phyloP scores from a whole-genome alignment of 2,329 filamentous ascomycete species.

The Aureobasidium sp. region DNA sequence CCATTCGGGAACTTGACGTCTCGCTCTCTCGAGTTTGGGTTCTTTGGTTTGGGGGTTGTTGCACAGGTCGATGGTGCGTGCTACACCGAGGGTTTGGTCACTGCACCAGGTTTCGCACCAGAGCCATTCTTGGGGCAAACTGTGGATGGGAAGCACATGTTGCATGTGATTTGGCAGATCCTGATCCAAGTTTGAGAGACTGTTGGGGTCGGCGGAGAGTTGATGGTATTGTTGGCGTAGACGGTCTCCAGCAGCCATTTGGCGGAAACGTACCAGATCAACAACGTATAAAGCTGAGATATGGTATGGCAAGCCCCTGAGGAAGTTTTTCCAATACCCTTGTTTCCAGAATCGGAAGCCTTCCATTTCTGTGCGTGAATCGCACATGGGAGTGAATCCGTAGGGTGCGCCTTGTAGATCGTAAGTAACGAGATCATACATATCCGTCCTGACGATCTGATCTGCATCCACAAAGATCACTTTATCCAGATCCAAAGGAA shows the following conservation, averaged over 20 bases:
- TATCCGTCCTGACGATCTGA: slow-evolving; percentile 94
- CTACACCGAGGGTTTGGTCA: slow-evolving; percentile 68
- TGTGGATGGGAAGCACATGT: slow-evolving; percentile 81
- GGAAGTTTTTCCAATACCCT: slow-evolving; percentile 92
- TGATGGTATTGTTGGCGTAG: slow-evolving; percentile 90
- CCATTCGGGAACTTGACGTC: slow-evolving; percentile 94
- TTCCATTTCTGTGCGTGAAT: slow-evolving; percentile 93
- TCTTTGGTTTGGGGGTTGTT: slow-evolving; percentile 98
- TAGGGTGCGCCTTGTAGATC: slow-evolving; percentile 89
- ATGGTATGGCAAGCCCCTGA: slow-evolving; percentile 83
- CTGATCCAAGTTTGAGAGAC: slow-evolving; percentile 84
- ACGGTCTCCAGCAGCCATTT: slow-evolving; percentile 84
- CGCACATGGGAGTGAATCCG: slow-evolving; percentile 98
- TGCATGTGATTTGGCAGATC: slow-evolving; percentile 99
- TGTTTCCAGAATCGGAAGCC: slow-evolving; percentile 99
- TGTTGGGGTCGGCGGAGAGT: slow-evolving; percentile 78
- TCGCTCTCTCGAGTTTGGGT: slow-evolving; percentile 85
- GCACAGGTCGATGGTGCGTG: slow-evolving; percentile 91
- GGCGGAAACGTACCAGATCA: slow-evolving; percentile 80
- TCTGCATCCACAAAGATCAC: slow-evolving; percentile 99
- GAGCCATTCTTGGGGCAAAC: slow-evolving; percentile 90
- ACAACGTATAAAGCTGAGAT: slow-evolving; percentile 97
- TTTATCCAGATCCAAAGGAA: slow-evolving; percentile 92
- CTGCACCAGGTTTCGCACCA: slow-evolving; percentile 99
- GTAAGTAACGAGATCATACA: slow-evolving; percentile 83